phyloP scores from a whole-genome alignment of 768 basidiomycete species.

The Agaricus sinodeliciosus region DNA sequence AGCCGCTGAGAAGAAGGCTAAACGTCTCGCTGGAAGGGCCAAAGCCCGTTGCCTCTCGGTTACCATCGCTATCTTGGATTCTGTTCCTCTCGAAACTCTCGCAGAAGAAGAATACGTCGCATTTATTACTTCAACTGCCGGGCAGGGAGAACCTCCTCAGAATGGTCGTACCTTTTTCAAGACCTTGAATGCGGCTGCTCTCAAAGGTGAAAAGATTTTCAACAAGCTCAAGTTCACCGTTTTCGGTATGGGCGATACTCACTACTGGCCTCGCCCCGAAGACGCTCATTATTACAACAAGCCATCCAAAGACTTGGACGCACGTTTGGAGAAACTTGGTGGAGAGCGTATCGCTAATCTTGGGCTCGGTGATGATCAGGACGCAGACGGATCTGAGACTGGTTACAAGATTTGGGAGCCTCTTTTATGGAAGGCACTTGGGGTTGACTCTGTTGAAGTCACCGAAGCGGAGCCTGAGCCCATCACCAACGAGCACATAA shows the following conservation, averaged over 20 bases:
- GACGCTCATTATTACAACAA: slow-evolving; percentile 99
- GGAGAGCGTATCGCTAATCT: slow-evolving; percentile 67
- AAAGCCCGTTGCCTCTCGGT: slow-evolving; percentile 79
- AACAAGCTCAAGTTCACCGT: slow-evolving; percentile 70
- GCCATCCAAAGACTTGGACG: slow-evolving; percentile 85
- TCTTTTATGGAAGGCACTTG: slow-evolving; percentile 86
- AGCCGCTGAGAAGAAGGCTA: slow-evolving; percentile 93
- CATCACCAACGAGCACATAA: slow-evolving; percentile 99
- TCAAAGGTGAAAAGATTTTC: slow-evolving; percentile 53
- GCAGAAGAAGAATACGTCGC: slow-evolving; percentile 71
- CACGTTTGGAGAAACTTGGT: slow-evolving; percentile 71
- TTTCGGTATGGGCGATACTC: slow-evolving; percentile 95
- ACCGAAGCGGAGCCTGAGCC: slow-evolving; percentile 91
- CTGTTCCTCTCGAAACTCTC: slow-evolving; percentile 68
- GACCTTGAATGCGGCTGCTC: slow-evolving; percentile 61
- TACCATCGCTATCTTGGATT: slow-evolving; percentile 74
- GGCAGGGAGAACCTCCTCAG: slow-evolving; percentile 97
- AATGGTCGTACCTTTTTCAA: slow-evolving; percentile 91
- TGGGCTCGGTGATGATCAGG: slow-evolving; percentile 95
- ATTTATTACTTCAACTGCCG: slow-evolving; percentile 89
- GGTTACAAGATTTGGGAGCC: slow-evolving; percentile 98
- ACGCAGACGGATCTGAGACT: slow-evolving; percentile 92
- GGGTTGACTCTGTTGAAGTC: slow-evolving; percentile 85
- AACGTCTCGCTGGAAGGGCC: slow-evolving; percentile 75
- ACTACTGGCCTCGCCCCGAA: slow-evolving; percentile 97